These are phyloP conservation scores for Thalassiosira livingstoniorum DNA, from an alignment of 352 stramenopile species.

Conservation along the genomic window DNA sequence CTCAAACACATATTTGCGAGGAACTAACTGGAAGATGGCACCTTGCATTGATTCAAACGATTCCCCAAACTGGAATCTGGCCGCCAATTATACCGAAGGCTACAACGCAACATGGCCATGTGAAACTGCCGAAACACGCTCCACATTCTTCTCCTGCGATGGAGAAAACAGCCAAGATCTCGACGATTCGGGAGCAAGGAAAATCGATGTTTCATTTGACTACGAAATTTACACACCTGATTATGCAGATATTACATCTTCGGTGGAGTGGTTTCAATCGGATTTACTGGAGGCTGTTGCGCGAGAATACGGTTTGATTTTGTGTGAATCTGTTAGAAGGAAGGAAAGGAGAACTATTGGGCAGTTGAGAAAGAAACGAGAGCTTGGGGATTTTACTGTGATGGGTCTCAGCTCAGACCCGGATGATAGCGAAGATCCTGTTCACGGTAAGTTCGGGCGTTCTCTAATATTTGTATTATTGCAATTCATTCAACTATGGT, in stretches of 20 bases:
- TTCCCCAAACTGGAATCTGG: no score
- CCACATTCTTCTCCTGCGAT: constrained; percentile 25
- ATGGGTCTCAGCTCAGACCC: constrained; percentile 37
- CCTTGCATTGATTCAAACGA: no score
- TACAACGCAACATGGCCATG: no score
- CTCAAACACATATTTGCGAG: no score
- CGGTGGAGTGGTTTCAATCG: constrained; percentile 13
- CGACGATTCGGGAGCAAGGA: neutral
- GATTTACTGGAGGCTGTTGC: constrained; percentile 32
- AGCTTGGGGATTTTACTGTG: constrained; percentile 1
- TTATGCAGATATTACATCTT: constrained; percentile 2
- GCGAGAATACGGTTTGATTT: constrained; percentile 5
- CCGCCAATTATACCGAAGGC: no score
- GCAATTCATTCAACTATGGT: neutral
- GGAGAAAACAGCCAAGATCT: constrained; percentile 7
- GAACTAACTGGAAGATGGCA: no score
- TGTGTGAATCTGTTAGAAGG: constrained; percentile 17
- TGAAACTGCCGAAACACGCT: no score
- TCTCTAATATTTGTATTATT: no score
- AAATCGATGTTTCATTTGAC: constrained; percentile 29
- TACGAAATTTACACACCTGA: constrained; percentile 40
- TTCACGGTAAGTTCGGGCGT: constrained; percentile 20
- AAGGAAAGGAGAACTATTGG: constrained; percentile 7
- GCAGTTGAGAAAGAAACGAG: neutral
- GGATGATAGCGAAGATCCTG: constrained; percentile 14